Percentiles rank a stretch among this genome's conserved stretches.
Conservation (phyloP, 2,329 filamentous ascomycete species). For the Trichoderma cornu-damae region DNA sequence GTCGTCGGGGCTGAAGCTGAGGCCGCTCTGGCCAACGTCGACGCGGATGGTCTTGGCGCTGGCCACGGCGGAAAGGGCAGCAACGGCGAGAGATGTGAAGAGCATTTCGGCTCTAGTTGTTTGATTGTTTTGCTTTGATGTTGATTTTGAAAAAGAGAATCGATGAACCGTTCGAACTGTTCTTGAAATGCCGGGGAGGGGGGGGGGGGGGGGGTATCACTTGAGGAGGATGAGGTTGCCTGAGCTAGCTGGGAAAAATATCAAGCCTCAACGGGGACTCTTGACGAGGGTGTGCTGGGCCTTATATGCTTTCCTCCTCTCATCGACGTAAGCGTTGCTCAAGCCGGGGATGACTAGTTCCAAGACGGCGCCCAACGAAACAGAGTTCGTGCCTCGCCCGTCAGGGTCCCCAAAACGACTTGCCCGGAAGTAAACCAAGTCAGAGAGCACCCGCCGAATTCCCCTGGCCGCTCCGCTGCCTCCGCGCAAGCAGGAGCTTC, state of each 20-base stretch:
- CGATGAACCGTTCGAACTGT: background rate
- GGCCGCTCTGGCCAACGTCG: conserved; percentile 40
- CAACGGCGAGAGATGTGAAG: conserved; percentile 16
- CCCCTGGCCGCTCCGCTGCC: background rate
- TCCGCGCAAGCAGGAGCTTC: background rate
- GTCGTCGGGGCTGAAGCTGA: conserved; percentile 41
- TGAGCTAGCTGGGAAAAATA: background rate
- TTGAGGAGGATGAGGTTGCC: background rate
- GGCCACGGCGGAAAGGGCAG: conserved; percentile 22
- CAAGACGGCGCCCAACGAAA: background rate
- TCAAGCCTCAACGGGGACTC: background rate
- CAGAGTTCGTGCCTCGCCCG: background rate
- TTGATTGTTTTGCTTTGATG: background rate
- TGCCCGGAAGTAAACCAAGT: background rate
- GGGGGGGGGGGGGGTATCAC: conserved; percentile 7
- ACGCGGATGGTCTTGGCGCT: conserved; percentile 31
- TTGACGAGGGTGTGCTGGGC: conserved; percentile 4
- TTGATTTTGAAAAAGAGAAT: background rate
- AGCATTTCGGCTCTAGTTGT: conserved; percentile 19
- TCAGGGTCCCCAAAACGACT: conserved; percentile 1
- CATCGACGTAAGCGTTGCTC: background rate
- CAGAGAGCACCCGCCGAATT: background rate
- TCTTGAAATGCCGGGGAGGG: too few species aligned
- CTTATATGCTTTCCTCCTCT: conserved; percentile 7
- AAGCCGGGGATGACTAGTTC: background rate